Evolutionary conservation across 805 yeast species (phyloP).

Genomic region (Blastobotrys americana): DNA sequence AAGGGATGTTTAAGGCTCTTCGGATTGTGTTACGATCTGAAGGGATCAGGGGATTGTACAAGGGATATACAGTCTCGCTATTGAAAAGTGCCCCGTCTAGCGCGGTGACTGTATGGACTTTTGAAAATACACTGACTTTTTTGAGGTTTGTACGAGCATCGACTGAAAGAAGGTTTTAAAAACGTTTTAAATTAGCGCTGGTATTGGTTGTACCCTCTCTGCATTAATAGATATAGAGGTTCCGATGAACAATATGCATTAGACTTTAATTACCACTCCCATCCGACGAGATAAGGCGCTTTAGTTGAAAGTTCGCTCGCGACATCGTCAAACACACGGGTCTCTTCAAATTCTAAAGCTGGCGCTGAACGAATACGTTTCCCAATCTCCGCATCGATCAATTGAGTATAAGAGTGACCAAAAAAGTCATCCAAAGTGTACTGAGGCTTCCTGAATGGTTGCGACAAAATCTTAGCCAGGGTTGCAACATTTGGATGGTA

Average conservation of each 20-base stretch:
- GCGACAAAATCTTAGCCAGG: slow-evolving; percentile 76
- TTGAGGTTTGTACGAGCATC: too few species aligned
- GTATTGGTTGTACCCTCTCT: too few species aligned
- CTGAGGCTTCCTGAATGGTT: slow-evolving; percentile 80
- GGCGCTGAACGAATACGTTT: slow-evolving; percentile 37
- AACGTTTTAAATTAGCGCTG: too few species aligned
- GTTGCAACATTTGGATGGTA: slow-evolving; percentile 96
- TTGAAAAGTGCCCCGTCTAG: slow-evolving; percentile 68
- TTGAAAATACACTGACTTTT: slow-evolving; percentile 37
- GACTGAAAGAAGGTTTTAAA: too few species aligned
- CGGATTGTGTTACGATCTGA: slow-evolving; percentile 42
- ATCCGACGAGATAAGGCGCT: background rate
- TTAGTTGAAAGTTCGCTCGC: background rate
- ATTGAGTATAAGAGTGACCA: slow-evolving; percentile 76
- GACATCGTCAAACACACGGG: slow-evolving; percentile 16
- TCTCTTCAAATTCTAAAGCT: slow-evolving; percentile 54
- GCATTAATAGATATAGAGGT: too few species aligned
- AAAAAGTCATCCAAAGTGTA: slow-evolving; percentile 91
- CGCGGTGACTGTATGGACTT: slow-evolving; percentile 60
- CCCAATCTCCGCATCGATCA: slow-evolving; percentile 46
- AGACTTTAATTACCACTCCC: background rate
- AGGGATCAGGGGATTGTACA: slow-evolving; percentile 64
- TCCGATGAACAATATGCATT: too few species aligned
- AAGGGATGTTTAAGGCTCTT: slow-evolving; percentile 25
- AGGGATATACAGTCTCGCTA: slow-evolving; percentile 65